phyloP scores from a whole-genome alignment of 140 eudicot species.

The Stevia rebaudiana region DNA sequence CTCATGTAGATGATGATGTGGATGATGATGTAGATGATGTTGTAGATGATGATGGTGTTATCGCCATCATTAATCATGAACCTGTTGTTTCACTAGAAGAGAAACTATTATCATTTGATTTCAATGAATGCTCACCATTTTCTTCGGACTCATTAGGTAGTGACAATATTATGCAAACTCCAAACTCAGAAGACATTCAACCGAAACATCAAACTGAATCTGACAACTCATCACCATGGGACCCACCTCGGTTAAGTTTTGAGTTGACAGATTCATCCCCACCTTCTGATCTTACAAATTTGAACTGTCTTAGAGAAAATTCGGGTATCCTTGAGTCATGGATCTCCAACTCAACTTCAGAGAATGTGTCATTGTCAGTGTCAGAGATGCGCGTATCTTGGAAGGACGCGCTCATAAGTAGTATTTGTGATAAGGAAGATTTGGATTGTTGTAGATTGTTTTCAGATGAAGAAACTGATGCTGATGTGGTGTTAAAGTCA shows the following conservation, averaged over 20 bases:
- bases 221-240: slow-evolving; percentile 40
- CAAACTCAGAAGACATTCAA: slow-evolving; percentile 39
- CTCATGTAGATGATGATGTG: slow-evolving; percentile 32
- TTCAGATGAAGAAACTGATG: slow-evolving; percentile 73
- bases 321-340: slow-evolving; percentile 36
- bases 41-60: slow-evolving; percentile 7
- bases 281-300: slow-evolving; percentile 22
- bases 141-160: slow-evolving; percentile 45
- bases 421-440: slow-evolving; percentile 56
- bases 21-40: slow-evolving; percentile 9
- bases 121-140: slow-evolving; percentile 36
- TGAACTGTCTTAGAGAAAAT: slow-evolving; percentile 15
- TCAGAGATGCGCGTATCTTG: slow-evolving; percentile 71
- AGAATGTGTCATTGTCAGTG: slow-evolving; percentile 36
- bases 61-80: slow-evolving; percentile 8
- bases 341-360: slow-evolving; percentile 43
- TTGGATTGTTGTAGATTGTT: slow-evolving; percentile 74
- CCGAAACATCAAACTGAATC: slow-evolving; percentile 20
- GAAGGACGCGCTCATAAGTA: slow-evolving; percentile 57
- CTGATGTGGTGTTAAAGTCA: slow-evolving; percentile 26
- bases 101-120: slow-evolving; percentile 20
- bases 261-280: slow-evolving; percentile 31
- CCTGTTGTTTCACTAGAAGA: slow-evolving; percentile 25
- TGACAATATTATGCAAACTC: slow-evolving; percentile 77
- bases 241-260: slow-evolving; percentile 35